phyloP scores from a whole-genome alignment of 768 basidiomycete species.

The Xerocomellus intermedius region DNA sequence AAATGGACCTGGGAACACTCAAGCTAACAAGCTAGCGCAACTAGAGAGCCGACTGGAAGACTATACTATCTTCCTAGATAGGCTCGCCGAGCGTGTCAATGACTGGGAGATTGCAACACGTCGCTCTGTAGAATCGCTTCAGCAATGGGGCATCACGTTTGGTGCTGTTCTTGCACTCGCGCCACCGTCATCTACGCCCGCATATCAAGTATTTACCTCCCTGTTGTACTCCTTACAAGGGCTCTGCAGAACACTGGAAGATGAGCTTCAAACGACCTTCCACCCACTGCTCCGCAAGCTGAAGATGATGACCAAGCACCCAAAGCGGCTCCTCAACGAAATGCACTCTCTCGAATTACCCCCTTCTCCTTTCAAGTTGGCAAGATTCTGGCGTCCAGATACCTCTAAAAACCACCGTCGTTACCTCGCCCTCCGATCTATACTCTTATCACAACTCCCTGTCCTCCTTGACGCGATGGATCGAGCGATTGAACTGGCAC shows the following conservation, averaged over 20 bases:
- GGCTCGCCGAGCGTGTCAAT: conserved; percentile 51
- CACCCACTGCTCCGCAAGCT: conserved; percentile 55
- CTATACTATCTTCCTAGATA: conserved; percentile 52
- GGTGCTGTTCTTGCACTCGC: conserved; percentile 58
- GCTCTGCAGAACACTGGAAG: conserved; percentile 48
- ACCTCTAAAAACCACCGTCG: conserved; percentile 35
- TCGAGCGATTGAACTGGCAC: conserved; percentile 47
- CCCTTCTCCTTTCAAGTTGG: conserved; percentile 48
- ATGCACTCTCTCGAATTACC: conserved; percentile 69
- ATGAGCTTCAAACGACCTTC: conserved; percentile 45
- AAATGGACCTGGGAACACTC: conserved; percentile 23
- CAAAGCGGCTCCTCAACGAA: conserved; percentile 58
- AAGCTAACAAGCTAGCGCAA: conserved; percentile 45
- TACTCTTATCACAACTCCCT: conserved; percentile 68
- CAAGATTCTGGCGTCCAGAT: conserved; percentile 45
- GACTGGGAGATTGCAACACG: conserved; percentile 54
- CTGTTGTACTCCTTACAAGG: conserved; percentile 38
- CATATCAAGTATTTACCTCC: conserved; percentile 60
- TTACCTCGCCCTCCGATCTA: conserved; percentile 66
- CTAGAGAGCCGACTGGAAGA: conserved; percentile 52
- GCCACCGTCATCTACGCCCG: conserved; percentile 31
- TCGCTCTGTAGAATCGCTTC: conserved; percentile 45
- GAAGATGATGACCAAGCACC: conserved; percentile 52
- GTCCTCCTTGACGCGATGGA: conserved; percentile 55
- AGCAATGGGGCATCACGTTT: conserved; percentile 60